Percentiles rank a stretch among this genome's conserved stretches.
Evolutionary conservation across 768 basidiomycete species (phyloP).

Genomic region (Lentinula aciculospora): DNA sequence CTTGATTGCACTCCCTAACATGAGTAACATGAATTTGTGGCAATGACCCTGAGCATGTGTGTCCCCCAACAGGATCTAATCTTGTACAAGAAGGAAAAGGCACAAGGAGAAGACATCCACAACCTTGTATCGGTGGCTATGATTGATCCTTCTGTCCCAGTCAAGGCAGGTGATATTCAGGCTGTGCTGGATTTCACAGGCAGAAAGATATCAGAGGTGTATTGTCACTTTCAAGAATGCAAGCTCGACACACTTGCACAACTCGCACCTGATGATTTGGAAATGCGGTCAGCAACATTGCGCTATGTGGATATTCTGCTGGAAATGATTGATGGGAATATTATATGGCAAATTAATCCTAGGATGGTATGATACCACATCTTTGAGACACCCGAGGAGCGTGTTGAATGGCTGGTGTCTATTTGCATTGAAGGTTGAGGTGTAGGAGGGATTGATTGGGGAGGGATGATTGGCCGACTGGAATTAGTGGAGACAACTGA

Average conservation of each 20-base stretch:
- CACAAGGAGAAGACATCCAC: background rate
- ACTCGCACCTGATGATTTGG: background rate
- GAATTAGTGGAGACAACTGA: too few relatives aligned
- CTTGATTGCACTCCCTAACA: background rate
- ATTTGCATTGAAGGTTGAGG: background rate
- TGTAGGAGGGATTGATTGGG: too few relatives aligned
- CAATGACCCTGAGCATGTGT: background rate
- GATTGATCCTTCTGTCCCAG: background rate
- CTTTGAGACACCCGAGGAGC: background rate
- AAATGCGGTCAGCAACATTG: background rate
- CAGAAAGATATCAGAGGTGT: background rate
- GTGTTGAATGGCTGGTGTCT: background rate
- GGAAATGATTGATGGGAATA: background rate
- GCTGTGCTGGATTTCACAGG: background rate
- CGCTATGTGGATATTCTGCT: background rate
- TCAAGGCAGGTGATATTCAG: background rate
- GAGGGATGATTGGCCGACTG: too few relatives aligned
- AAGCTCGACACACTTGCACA: background rate
- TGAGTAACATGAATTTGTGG: background rate
- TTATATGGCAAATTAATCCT: background rate
- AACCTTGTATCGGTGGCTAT: background rate
- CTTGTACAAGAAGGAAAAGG: background rate
- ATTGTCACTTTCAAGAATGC: background rate
- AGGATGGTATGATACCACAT: background rate
- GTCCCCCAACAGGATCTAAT: background rate